A percentile compares a stretch with the other conserved stretches of the same genome.
Conservation (phyloP, 2,329 filamentous ascomycete genomes). For the Penicillium sp. region DNA sequence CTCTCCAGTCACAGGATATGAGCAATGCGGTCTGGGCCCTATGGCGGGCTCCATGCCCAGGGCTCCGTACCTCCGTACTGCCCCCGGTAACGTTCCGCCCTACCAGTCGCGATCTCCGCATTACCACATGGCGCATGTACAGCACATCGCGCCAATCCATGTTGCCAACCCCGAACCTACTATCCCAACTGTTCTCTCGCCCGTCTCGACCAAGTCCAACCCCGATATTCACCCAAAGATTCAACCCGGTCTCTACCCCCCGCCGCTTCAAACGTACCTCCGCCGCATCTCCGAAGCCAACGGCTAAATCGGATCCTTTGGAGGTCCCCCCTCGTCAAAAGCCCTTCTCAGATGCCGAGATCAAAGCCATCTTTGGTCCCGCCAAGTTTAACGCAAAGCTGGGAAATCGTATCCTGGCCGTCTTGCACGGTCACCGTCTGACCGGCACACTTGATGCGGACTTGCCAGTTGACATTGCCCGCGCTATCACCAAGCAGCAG, state of each 20-base stretch:
- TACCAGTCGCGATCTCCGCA: conserved; percentile 22
- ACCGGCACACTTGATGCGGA: conserved; percentile 47
- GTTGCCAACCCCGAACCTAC: conserved; percentile 1
- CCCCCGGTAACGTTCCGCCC: conserved; percentile 21
- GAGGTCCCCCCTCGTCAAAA: conserved; percentile 22
- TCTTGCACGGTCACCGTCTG: conserved; percentile 45
- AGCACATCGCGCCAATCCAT: conserved; percentile 15
- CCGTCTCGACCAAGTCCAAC: not conserved
- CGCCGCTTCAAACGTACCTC: conserved; percentile 24
- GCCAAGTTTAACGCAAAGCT: conserved; percentile 27
- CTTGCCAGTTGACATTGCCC: conserved; percentile 40
- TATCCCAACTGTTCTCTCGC: not conserved
- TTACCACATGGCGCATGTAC: conserved; percentile 19
- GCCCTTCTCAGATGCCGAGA: conserved; percentile 34
- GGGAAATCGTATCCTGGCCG: conserved; percentile 39
- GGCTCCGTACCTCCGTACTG: conserved; percentile 30
- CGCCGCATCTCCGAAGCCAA: conserved; percentile 10
- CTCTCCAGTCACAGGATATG: conserved; percentile 35
- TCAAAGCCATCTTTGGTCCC: conserved; percentile 38
- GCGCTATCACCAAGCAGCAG: conserved; percentile 31
- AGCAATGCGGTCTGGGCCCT: conserved; percentile 42
- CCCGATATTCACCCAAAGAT: not conserved
- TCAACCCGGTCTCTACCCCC: conserved; percentile 2
- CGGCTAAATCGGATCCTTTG: conserved; percentile 9
- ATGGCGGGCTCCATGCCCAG: conserved; percentile 43